Evolutionary conservation across 176 grass and related monocot genomes (phyloP).

Genomic region (Oryza nivara): DNA sequence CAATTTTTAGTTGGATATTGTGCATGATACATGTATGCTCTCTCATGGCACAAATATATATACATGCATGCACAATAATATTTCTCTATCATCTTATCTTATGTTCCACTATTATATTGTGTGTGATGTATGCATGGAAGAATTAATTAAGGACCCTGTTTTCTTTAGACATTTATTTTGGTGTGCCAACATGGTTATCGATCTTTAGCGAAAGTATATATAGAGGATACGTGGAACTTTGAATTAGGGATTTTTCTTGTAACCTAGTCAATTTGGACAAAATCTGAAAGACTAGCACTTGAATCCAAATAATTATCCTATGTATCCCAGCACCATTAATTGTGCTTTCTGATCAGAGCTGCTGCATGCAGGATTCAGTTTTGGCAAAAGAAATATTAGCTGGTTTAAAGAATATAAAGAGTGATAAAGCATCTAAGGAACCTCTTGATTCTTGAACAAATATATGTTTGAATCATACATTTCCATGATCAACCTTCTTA

Average conservation of each 20-base stretch:
- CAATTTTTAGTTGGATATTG: background rate
- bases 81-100: background rate
- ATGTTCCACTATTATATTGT: background rate
- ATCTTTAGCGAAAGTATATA: too few relatives aligned
- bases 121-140: background rate
- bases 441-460: background rate
- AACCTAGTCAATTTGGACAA: too few relatives aligned
- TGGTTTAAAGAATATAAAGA: background rate
- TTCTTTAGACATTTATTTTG: background rate
- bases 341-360: background rate
- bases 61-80: background rate
- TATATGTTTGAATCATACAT: background rate
- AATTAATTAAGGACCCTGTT: background rate
- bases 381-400: background rate
- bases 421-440: background rate
- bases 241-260: too few relatives aligned
- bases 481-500: background rate
- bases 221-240: too few relatives aligned
- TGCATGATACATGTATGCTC: background rate
- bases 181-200: too few relatives aligned
- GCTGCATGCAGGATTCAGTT: background rate
- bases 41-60: background rate
- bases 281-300: too few relatives aligned
- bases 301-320: background rate
- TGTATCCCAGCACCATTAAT: background rate